Evolutionary conservation across 2,329 filamentous ascomycete genomes (phyloP), one percentile per base, ranked within the genome.

Genomic region (Nectriaceae sp.): DNA sequence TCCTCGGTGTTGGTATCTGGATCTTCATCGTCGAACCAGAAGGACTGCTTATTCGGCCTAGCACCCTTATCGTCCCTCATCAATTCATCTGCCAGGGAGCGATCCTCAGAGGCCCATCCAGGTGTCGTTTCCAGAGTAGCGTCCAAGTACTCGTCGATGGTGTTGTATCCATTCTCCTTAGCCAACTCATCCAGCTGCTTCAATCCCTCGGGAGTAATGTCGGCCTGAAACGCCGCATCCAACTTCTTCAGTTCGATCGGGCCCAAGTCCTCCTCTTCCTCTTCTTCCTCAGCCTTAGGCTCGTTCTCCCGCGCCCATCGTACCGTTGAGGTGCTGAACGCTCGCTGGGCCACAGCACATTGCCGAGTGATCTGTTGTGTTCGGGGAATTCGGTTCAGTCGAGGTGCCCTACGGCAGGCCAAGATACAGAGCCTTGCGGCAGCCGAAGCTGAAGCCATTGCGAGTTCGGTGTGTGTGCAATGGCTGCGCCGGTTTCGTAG

Each of bases 11-110:
- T 67, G 24, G 69, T 66, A 42, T 79, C 76, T 13, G 68, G 65
- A 55, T 79, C 77, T n/a, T 75, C 72, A 33, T 74, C 70, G 54
- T 76, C 72, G 60, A 70, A 75, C 76, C 77, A 80, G 49, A 79
- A 77, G 4, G 68, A 69, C 38, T 65, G 59, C 56, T 57, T 70
- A 55, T 68, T 70, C 11, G 66, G 65, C 46, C 59, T 66, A 29
- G 64, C 61, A 15, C 65, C 65, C 38, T 59, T 53, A 33, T 70
- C 66, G 5, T 67, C 57, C 49, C 56, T 59, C 40, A 49, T 48
- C 26, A 72, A 45, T 15, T 66, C 61, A 31, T 70, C 62, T 29
- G 67, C 58, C 11, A 72, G 50, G 4, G 57, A 44, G 42, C 64
- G 60, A 31, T 70, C 66, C 42, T 69, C 66, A 4, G 59, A 57